These are phyloP conservation scores for Xylariaceae sp. DNA, from an alignment of 2,329 filamentous ascomycete species.

Conservation along the genomic window DNA sequence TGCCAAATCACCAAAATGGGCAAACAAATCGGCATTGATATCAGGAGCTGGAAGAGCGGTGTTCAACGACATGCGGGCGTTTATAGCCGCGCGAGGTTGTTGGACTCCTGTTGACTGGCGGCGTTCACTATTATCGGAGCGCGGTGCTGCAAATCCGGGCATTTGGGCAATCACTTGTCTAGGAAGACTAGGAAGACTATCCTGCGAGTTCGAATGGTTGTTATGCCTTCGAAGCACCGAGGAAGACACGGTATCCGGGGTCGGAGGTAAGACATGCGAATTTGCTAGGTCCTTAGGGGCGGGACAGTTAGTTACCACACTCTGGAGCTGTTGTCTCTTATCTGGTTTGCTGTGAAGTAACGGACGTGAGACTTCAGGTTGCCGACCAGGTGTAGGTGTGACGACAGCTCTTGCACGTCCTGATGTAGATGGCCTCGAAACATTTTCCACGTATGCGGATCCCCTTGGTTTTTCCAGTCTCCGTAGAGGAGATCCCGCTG, in stretches of 20 bases:
- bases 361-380: conserved; percentile 2
- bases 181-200: conserved; percentile 22
- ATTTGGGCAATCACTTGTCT: neutral
- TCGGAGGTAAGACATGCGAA: conserved; percentile 51
- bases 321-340: conserved; percentile 47
- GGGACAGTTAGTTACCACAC: conserved; percentile 48
- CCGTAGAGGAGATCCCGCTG: conserved; percentile 47
- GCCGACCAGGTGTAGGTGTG: conserved; percentile 14
- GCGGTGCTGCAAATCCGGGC: conserved; percentile 15
- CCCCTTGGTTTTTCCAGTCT: conserved; percentile 45
- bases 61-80: conserved; percentile 30
- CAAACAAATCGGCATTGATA: conserved; percentile 29
- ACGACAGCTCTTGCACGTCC: conserved; percentile 20
- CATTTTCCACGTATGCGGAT: conserved; percentile 29
- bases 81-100: conserved; percentile 12
- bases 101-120: conserved; percentile 24
- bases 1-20: conserved; percentile 24
- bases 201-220: conserved; percentile 23
- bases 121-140: conserved; percentile 24
- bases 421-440: conserved; percentile 29
- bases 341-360: conserved; percentile 35
- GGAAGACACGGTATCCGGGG: conserved; percentile 59
- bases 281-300: conserved; percentile 39
- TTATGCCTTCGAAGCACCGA: conserved; percentile 43
- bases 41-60: conserved; percentile 25